Evolutionary conservation across 73 alveolate genomes (phyloP), one percentile per base, ranked within the genome.

Genomic region (Paramecium biaurelia): DNA sequence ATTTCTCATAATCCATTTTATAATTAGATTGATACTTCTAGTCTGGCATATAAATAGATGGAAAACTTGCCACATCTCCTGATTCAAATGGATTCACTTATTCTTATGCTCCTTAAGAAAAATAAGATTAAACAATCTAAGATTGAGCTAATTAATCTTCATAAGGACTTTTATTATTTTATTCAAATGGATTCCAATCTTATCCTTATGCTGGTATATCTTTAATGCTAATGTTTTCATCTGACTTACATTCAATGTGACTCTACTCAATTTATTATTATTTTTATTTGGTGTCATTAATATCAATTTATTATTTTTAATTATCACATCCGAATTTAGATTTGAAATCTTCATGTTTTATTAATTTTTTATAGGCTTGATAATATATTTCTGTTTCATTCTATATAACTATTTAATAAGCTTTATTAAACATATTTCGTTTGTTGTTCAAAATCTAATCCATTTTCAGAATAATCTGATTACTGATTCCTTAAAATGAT

Each of bases 71-170:
- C 14, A 53, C 68, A n/a, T 53, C 68, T n/a, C 68, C 68, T 21
- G 8, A 53, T 53, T 53, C 68, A n/a, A 63, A 63, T 23, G 84
- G 84, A 24, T 26, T 63, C 28, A 63, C 45, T 26, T 21, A 30
- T 63, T 63, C 84, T 63, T 63, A 63, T 26, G 84, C 41, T 30
- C 84, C 84, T 63, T 63, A 14, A 63, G 84, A 63, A 12, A 63
- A 63, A 63, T 63, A 30, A 23, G 41, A 63, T 63, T 53, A 18
- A 53, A 53, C 68, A 5, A 53, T 53, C 14, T 53, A 53, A 18
- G 68, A 53, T 53, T 53, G 30, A n/a, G 68, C 68, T 7, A 53
- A 53, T 53, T 53, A 18, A 53, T 53, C 68, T 53, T 53, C 68
- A 53, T 53, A 53, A 53, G 68, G 68, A 53, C 68, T 53, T 18